These are phyloP conservation scores for Setomelanomma holmii DNA, from an alignment of 2,329 filamentous ascomycete genomes.

Conservation along the genomic window DNA sequence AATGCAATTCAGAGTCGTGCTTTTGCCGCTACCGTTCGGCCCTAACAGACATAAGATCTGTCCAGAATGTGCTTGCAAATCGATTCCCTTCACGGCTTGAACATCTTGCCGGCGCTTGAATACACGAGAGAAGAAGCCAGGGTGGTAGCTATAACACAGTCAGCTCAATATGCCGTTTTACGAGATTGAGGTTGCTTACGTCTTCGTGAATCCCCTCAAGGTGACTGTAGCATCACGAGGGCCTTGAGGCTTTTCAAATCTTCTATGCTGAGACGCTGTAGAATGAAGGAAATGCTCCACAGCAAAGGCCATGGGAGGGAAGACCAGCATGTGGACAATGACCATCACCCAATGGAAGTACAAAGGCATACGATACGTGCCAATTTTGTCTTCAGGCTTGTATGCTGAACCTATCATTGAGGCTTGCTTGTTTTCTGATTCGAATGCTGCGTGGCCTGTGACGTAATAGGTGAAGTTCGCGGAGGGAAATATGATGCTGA, in stretches of 20 bases:
- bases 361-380: slow-evolving; percentile 22
- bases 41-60: slow-evolving; percentile 38
- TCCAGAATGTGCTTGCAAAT: slow-evolving; percentile 26
- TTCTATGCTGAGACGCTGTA: slow-evolving; percentile 39
- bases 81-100: slow-evolving; percentile 27
- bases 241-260: slow-evolving; percentile 26
- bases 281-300: slow-evolving; percentile 28
- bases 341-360: slow-evolving; percentile 32
- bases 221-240: slow-evolving; percentile 50
- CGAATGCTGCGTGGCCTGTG: slow-evolving; percentile 28
- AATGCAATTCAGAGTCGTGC: slow-evolving; percentile 34
- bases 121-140: slow-evolving; percentile 19
- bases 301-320: slow-evolving; percentile 28
- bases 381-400: not conserved
- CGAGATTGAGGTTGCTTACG: slow-evolving; percentile 10
- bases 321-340: slow-evolving; percentile 27
- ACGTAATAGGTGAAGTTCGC: slow-evolving; percentile 36
- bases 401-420: slow-evolving; percentile 16
- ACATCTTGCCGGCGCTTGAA: slow-evolving; percentile 29
- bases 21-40: slow-evolving; percentile 36
- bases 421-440: slow-evolving; percentile 15
- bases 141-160: slow-evolving; percentile 14
- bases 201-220: slow-evolving; percentile 27
- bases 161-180: not conserved
- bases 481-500: slow-evolving; percentile 31